phyloP scores from a whole-genome alignment of 768 basidiomycete species.

The Cyclocybe cylindracea region DNA sequence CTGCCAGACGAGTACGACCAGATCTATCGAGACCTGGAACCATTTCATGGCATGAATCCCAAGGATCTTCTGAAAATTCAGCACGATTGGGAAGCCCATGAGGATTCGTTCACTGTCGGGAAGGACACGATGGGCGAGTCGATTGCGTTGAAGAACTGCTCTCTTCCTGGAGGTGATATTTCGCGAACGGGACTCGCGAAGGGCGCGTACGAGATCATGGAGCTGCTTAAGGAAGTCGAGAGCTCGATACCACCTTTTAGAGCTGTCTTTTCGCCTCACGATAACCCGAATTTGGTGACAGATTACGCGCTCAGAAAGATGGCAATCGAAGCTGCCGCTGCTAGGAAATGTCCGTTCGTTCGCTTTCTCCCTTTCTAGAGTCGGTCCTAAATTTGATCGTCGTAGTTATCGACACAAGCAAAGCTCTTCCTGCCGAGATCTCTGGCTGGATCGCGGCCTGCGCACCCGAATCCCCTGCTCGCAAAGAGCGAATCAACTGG shows the following conservation, averaged over 20 bases:
- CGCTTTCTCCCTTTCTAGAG: too few relatives aligned
- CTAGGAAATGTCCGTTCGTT: constrained; percentile 33
- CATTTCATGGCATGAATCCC: constrained; percentile 70
- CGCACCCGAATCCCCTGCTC: constrained; percentile 32
- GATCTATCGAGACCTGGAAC: constrained; percentile 71
- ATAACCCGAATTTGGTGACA: constrained; percentile 41
- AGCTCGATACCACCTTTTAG: constrained; percentile 45
- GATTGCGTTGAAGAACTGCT: constrained; percentile 24
- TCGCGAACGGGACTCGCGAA: constrained; percentile 21
- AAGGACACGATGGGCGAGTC: constrained; percentile 27
- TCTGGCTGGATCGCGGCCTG: constrained; percentile 44
- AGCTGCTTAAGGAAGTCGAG: constrained; percentile 42
- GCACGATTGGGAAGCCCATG: constrained; percentile 35
- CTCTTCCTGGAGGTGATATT: constrained; percentile 26
- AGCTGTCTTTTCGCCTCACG: constrained; percentile 53
- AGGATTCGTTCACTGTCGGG: constrained; percentile 41
- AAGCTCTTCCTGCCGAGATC: constrained; percentile 27
- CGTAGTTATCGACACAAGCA: constrained; percentile 32
- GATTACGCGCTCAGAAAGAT: constrained; percentile 34
- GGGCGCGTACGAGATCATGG: constrained; percentile 34
- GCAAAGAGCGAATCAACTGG: constrained; percentile 26
- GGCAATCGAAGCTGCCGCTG: constrained; percentile 38
- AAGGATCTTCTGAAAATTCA: constrained; percentile 34
- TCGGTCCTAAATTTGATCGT: neutral
- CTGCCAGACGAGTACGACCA: constrained; percentile 86